Evolutionary conservation across 306 rosid species (phyloP), one percentile per base, ranked within the genome.

Genomic region (Aeschynomene evenia): DNA sequence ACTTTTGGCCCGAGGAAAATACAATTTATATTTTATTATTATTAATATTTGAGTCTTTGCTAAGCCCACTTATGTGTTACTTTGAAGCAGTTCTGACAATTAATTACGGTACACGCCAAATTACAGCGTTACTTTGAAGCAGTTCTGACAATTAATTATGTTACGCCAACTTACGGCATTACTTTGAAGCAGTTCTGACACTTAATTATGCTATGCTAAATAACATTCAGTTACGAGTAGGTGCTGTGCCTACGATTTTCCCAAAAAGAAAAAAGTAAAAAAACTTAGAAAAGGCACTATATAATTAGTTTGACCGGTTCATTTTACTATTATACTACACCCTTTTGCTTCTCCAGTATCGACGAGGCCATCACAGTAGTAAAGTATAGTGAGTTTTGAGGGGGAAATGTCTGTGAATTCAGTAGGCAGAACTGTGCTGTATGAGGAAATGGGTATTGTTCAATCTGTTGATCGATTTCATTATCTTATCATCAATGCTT

Each of bases 391-490:
- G 61, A 33, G 51, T 60, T 66, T 3, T 21, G 71, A 40, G 22
- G 16, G 40, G 29, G 59, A 66, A 45, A 13, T 18, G 31, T 26
- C 29, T 22, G 9, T 22, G 66, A 43, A 12, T 23, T 24, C 20
- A 14, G 28, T 39, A 18, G 19, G 39, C 6, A 10, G 33, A 12
- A 7, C 66, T 42, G 15, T n/a, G 39, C 9, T 14, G 31, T 40
- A 13, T 54, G 14, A n/a, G 34, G 63, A 53, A 45, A 68, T 61
- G 24, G 72, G 72, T 73, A 68, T 66, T 34, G 49, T 60, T 56
- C 43, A 61, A 29, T 59, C 68, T 51, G 68, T 66, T 66, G 33
- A 46, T 73, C 31, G 10, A 15, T 56, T 61, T 60, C 54, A 59
- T 64, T 34, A 46, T 23, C 21, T 67, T 67, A 21, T 56, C n/a